These are phyloP conservation scores for Verticillium nonalfalfae DNA, from an alignment of 2,329 filamentous ascomycete genomes.

Conservation along the genomic window DNA sequence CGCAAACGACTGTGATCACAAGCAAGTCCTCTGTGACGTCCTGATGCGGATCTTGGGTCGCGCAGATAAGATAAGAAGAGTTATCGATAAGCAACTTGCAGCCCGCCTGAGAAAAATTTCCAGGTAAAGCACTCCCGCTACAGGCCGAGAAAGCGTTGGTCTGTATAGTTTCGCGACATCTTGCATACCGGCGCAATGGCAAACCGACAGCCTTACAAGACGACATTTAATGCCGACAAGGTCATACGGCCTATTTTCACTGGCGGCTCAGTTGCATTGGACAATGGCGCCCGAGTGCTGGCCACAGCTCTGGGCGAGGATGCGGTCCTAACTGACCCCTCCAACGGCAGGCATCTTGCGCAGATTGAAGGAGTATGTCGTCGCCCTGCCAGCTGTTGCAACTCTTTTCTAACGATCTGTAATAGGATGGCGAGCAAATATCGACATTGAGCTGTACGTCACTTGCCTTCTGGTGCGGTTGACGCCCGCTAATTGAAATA, in stretches of 20 bases:
- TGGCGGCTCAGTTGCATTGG: constrained; percentile 79
- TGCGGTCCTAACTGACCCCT: constrained; percentile 78
- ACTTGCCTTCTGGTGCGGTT: neutral
- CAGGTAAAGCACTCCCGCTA: neutral
- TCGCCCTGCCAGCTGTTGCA: constrained; percentile 4
- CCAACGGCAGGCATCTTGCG: constrained; percentile 74
- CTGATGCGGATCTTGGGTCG: neutral
- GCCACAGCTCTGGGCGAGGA: constrained; percentile 91
- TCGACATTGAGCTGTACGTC: constrained; percentile 43
- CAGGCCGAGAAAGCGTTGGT: constrained; percentile 1
- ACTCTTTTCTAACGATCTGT: constrained; percentile 14
- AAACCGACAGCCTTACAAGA: constrained; percentile 62
- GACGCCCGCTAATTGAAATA: constrained; percentile 10
- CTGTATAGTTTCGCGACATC: constrained; percentile 1
- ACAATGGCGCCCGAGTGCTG: constrained; percentile 73
- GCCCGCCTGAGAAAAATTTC: constrained; percentile 1
- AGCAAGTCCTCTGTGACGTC: neutral
- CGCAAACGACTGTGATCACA: neutral
- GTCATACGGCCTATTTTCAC: constrained; percentile 92
- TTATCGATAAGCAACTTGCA: constrained; percentile 1
- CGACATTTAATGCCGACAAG: constrained; percentile 78
- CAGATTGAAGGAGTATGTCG: constrained; percentile 74
- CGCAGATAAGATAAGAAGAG: neutral
- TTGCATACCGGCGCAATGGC: constrained; percentile 39
- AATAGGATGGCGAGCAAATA: constrained; percentile 70